Evolutionary conservation across 2,329 filamentous ascomycete genomes (phyloP).

Genomic region (Trichoderma brevicompactum): DNA sequence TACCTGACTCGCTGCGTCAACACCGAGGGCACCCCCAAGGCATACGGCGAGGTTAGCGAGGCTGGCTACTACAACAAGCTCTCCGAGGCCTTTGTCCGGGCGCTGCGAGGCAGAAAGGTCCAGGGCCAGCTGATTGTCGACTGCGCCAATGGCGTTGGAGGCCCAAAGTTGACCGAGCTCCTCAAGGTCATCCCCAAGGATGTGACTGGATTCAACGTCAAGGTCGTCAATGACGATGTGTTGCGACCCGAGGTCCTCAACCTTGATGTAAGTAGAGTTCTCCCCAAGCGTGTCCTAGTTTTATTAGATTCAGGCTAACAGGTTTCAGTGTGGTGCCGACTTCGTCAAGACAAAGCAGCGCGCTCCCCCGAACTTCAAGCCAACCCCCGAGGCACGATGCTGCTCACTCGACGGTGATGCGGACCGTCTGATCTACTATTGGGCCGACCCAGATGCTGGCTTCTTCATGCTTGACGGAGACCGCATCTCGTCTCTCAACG

Average conservation of each 20-base stretch:
- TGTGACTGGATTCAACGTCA: slow-evolving; percentile 76
- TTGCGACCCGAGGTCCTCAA: slow-evolving; percentile 89
- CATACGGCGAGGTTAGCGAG: slow-evolving; percentile 89
- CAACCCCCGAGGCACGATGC: slow-evolving; percentile 74
- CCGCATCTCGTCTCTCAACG: slow-evolving; percentile 91
- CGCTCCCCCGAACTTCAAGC: slow-evolving; percentile 81
- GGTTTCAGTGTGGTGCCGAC: slow-evolving; percentile 80
- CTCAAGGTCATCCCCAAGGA: slow-evolving; percentile 78
- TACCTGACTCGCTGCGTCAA: slow-evolving; percentile 95
- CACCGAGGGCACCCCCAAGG: slow-evolving; percentile 82
- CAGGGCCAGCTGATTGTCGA: slow-evolving; percentile 81
- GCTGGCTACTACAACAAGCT: slow-evolving; percentile 95
- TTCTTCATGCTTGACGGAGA: slow-evolving; percentile 97
- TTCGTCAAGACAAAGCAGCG: slow-evolving; percentile 97
- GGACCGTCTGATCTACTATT: slow-evolving; percentile 95
- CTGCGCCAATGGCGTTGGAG: slow-evolving; percentile 95
- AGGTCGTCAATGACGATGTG: slow-evolving; percentile 90
- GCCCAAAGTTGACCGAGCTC: slow-evolving; percentile 84
- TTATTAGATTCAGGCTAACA: slow-evolving; percentile 10
- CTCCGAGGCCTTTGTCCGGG: slow-evolving; percentile 78
- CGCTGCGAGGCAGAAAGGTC: slow-evolving; percentile 77
- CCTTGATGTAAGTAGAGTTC: slow-evolving; percentile 66
- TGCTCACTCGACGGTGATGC: slow-evolving; percentile 95
- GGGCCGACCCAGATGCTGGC: slow-evolving; percentile 75
- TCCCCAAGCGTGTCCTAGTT: neutral